phyloP scores from a whole-genome alignment of 164 flowering plant species.

The Dillenia turbinata region DNA sequence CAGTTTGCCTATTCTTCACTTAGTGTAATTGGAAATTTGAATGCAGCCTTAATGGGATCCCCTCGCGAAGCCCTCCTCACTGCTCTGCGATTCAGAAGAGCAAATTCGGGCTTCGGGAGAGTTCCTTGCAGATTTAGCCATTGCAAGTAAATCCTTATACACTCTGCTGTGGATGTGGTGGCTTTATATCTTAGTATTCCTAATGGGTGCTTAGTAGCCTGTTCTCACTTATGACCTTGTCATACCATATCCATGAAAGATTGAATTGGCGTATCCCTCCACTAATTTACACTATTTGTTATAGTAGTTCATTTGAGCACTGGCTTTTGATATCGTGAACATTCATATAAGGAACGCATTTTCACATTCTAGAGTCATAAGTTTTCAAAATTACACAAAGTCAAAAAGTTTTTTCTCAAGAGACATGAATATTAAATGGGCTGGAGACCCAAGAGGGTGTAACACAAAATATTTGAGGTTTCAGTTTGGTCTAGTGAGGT shows the following conservation, averaged over 20 bases:
- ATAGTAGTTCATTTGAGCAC: neutral
- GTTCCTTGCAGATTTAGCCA: conserved; percentile 54
- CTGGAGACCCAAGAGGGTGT: too few relatives aligned
- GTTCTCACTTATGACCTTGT: neutral
- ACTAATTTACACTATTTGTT: neutral
- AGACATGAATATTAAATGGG: too few relatives aligned
- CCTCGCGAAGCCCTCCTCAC: conserved; percentile 44
- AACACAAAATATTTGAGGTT: too few relatives aligned
- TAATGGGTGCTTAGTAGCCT: neutral
- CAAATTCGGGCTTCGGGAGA: conserved; percentile 58
- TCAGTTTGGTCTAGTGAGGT: too few relatives aligned
- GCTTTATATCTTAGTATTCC: neutral
- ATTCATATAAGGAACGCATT: too few relatives aligned
- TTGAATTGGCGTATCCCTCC: neutral
- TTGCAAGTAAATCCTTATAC: conserved; percentile 45
- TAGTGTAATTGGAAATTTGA: conserved; percentile 37
- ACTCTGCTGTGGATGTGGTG: neutral
- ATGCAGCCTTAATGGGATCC: conserved; percentile 56
- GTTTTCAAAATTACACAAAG: too few relatives aligned
- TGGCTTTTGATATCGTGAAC: too few relatives aligned
- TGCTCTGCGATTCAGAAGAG: conserved; percentile 69
- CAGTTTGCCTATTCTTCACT: conserved; percentile 53
- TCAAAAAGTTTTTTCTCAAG: too few relatives aligned
- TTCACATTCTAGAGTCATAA: too few relatives aligned
- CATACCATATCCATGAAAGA: neutral